Evolutionary conservation across 495 filamentous ascomycete species (phyloP).

Genomic region (Trichoderma gamsii): DNA sequence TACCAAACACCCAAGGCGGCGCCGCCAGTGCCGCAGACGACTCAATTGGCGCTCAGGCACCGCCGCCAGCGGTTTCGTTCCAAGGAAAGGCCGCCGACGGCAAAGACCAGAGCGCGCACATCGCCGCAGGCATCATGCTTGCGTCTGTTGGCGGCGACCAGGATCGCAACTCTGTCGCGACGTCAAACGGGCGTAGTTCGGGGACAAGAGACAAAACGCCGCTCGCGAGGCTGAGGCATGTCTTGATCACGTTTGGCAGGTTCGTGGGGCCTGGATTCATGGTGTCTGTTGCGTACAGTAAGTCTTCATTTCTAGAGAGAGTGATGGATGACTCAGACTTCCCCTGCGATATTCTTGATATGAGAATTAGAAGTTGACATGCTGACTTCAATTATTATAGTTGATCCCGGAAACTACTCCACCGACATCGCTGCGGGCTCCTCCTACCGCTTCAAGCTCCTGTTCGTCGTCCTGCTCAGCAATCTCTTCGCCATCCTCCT

Average conservation of each 20-base stretch:
- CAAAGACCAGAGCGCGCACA: neutral
- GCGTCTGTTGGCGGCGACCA: neutral
- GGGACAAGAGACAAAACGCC: neutral
- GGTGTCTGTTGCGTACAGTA: constrained; percentile 63
- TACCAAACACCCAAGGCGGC: neutral
- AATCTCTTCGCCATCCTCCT: constrained; percentile 81
- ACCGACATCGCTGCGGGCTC: constrained; percentile 75
- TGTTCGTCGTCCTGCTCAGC: constrained; percentile 77
- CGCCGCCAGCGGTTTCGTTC: neutral
- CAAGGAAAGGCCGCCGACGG: neutral
- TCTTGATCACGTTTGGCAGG: constrained; percentile 57
- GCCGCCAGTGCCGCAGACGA: neutral
- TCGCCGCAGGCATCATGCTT: neutral
- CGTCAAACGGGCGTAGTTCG: neutral
- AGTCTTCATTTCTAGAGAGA: no score
- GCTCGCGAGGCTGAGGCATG: constrained; percentile 26
- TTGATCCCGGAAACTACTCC: constrained; percentile 81
- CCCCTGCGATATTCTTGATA: neutral
- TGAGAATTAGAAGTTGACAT: neutral
- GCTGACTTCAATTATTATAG: constrained; percentile 34
- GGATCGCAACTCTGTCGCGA: neutral
- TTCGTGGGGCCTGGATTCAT: constrained; percentile 88
- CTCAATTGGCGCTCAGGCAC: neutral
- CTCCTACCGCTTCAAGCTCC: constrained; percentile 56
- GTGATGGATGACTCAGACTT: neutral